Conservation (phyloP, 371 early-diverging fungal species). For the Parasitella parasitica region DNA sequence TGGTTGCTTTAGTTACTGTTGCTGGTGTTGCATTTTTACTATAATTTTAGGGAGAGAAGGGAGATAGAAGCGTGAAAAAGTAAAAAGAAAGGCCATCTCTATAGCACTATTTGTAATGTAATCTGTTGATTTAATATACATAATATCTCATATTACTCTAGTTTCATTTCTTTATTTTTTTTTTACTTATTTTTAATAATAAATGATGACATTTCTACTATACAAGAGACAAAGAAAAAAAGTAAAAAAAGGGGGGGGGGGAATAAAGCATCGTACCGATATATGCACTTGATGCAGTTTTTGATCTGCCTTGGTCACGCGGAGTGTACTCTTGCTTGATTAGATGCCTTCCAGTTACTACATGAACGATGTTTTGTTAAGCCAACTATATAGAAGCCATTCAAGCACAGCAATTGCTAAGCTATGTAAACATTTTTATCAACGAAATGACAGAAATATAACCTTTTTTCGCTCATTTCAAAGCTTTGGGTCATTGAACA, state of each 20-base stretch:
- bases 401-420: too few species aligned
- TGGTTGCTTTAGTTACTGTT: conserved; percentile 28
- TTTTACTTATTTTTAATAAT: not conserved
- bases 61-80: not conserved
- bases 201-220: not conserved
- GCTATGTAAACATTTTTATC: too few species aligned
- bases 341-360: not conserved
- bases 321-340: not conserved
- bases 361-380: not conserved
- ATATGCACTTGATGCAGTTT: not conserved
- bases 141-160: not conserved
- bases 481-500: too few species aligned
- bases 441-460: too few species aligned
- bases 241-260: too few species aligned
- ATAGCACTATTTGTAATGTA: not conserved
- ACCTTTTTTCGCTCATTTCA: too few species aligned
- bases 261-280: not conserved
- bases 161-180: not conserved
- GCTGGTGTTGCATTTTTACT: conserved; percentile 33
- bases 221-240: not conserved
- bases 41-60: conserved; percentile 2
- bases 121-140: not conserved
- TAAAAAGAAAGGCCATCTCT: too few species aligned
- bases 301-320: not conserved
- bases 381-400: too few species aligned